Conservation (phyloP, 2,329 filamentous ascomycete genomes). For the Didymella segeticola region DNA sequence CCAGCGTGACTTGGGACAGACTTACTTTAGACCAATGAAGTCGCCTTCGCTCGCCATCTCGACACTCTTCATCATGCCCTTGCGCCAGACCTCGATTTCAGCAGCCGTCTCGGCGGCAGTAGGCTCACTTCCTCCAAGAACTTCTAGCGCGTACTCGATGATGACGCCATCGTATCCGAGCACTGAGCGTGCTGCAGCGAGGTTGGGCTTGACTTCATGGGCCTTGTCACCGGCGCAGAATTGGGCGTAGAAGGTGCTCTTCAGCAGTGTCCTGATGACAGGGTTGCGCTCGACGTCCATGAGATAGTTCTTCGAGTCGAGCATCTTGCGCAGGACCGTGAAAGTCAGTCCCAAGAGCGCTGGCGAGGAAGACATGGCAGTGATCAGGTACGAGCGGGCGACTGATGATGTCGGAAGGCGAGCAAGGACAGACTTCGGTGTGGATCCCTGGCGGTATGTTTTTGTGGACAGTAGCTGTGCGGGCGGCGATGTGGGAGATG, state of each 20-base stretch:
- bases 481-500: slow-evolving; percentile 21
- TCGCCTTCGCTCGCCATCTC: slow-evolving; percentile 59
- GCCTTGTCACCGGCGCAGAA: slow-evolving; percentile 85
- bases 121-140: slow-evolving; percentile 70
- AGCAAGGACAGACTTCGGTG: slow-evolving; percentile 58
- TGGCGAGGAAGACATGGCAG: slow-evolving; percentile 72
- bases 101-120: slow-evolving; percentile 60
- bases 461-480: slow-evolving; percentile 29
- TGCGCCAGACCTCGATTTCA: slow-evolving; percentile 74
- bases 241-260: slow-evolving; percentile 86
- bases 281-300: slow-evolving; percentile 79
- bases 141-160: slow-evolving; percentile 82
- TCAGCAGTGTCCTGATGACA: slow-evolving; percentile 72
- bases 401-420: slow-evolving; percentile 71
- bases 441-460: slow-evolving; percentile 17
- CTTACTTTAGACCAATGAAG: slow-evolving; percentile 62
- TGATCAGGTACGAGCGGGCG: slow-evolving; percentile 73
- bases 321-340: slow-evolving; percentile 70
- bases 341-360: slow-evolving; percentile 74
- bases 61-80: slow-evolving; percentile 77
- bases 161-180: slow-evolving; percentile 86
- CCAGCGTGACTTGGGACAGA: background rate
- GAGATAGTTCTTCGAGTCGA: slow-evolving; percentile 70
- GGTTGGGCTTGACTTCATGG: slow-evolving; percentile 67
- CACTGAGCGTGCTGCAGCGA: slow-evolving; percentile 69